These are phyloP conservation scores for Tilletia setariae DNA, from an alignment of 1,284 basidiomycete genomes.

Conservation along the genomic window DNA sequence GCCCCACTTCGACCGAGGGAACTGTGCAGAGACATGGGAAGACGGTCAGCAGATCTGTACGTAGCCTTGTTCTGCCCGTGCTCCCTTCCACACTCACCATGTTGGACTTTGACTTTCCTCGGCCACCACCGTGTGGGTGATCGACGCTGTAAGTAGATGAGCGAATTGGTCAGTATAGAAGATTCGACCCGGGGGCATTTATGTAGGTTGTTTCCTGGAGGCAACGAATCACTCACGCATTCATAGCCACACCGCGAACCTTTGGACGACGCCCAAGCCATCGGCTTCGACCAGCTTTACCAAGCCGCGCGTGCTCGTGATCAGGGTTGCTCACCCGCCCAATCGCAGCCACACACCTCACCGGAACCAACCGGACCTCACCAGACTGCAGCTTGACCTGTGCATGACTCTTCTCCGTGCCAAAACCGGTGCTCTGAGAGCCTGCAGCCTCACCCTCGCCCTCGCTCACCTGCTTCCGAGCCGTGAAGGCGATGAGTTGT, in stretches of 20 bases:
- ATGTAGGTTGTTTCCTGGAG: no score
- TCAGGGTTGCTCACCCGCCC: slow-evolving; percentile 89
- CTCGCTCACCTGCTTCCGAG: slow-evolving; percentile 3
- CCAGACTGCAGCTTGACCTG: slow-evolving; percentile 87
- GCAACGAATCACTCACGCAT: slow-evolving; percentile 60
- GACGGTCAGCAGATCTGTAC: not conserved
- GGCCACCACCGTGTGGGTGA: slow-evolving; percentile 96
- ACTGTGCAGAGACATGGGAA: slow-evolving; percentile 16
- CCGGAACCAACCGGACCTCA: slow-evolving; percentile 81
- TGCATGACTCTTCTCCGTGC: slow-evolving; percentile 59
- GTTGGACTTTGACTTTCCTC: slow-evolving; percentile 95
- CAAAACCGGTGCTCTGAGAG: not conserved
- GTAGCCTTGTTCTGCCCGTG: not conserved
- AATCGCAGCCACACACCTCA: slow-evolving; percentile 81
- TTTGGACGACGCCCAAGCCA: slow-evolving; percentile 84
- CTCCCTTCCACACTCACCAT: slow-evolving; percentile 33
- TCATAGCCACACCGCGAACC: slow-evolving; percentile 97
- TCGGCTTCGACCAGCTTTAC: slow-evolving; percentile 84
- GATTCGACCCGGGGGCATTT: not conserved
- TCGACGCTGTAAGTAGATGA: slow-evolving; percentile 64
- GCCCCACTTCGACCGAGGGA: slow-evolving; percentile 69
- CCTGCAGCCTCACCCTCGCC: not conserved
- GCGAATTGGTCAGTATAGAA: not conserved
- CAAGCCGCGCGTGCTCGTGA: slow-evolving; percentile 78
- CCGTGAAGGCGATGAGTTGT: slow-evolving; percentile 61